Evolutionary conservation across 2,329 filamentous ascomycete genomes (phyloP), one percentile per base, ranked within the genome.

Genomic region (Diaporthe citriasiana): DNA sequence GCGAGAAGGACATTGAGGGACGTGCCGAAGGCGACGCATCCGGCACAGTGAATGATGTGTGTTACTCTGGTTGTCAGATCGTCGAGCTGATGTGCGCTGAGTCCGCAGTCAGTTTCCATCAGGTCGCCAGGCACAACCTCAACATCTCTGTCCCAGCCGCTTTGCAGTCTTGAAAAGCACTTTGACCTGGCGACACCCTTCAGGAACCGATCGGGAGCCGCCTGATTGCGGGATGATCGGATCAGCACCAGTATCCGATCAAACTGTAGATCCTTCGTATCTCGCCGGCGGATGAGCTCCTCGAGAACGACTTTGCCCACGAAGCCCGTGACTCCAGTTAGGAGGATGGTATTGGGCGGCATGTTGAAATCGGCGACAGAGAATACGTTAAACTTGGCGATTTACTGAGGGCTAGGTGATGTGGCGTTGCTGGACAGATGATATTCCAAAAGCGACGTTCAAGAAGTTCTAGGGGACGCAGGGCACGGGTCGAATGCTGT

Each of bases 251-350:
- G 1, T 19, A 76, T 33, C 13, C 59, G 56, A 30, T 75, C 63
- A 38, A 74, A 75, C 5, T 73, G 56, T 17, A 75, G 25, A 22
- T 56, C 57, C 9, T 30, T 22, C 22, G 69, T 19, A 10, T 12
- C 38, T 19, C 57, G 63, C 27, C 71, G 68, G 40, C 75, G 53
- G 13, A 76, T 13, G 51, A 76, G 74, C 35, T 76, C 75, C 59
- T 76, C 74, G 19, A 76, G 65, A 12, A 74, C 72, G 22, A 76
- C 75, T 30, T 76, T 76, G 9, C 75, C 75, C n/a, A 76, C 69
- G 40, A 76, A 76, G 0, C 74, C 75, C 25, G 75, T 76, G 27
- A 73, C 75, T 25, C 75, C 75, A 42, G 75, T 76, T 22, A 76
- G 56, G 3, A 76, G 75, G 53, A 75, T 74, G 35, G 53, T 65